Conservation (phyloP, 2,329 filamentous ascomycete species). For the Pestalotiopsis sp. region DNA sequence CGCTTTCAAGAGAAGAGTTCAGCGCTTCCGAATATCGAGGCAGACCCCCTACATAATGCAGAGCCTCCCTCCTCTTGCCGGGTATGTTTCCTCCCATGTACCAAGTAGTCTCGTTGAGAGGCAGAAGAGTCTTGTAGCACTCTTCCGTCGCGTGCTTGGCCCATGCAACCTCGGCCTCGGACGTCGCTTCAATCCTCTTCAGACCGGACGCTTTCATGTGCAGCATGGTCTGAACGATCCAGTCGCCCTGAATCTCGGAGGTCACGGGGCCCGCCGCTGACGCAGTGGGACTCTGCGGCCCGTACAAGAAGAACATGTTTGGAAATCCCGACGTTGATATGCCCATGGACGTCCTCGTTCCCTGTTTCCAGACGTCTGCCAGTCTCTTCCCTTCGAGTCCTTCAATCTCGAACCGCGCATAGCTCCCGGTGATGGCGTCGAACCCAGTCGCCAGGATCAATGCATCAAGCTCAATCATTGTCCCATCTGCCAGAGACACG, state of each 20-base stretch:
- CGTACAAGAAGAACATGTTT: neutral
- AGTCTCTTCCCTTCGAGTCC: neutral
- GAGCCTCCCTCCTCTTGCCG: neutral
- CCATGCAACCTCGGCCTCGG: neutral
- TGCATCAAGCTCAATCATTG: neutral
- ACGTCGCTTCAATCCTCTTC: neutral
- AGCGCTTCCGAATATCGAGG: neutral
- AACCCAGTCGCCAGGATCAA: neutral
- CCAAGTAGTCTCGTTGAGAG: neutral
- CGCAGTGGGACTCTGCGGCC: neutral
- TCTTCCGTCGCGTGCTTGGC: neutral
- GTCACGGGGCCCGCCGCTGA: neutral
- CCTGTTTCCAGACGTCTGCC: neutral
- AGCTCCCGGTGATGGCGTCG: neutral
- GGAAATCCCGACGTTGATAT: neutral
- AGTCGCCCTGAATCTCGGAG: neutral
- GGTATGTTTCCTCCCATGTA: neutral
- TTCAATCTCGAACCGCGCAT: neutral
- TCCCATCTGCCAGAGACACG: neutral
- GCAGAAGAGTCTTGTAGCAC: neutral
- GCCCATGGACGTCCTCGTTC: neutral
- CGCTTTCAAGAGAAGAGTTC: neutral
- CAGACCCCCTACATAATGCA: neutral
- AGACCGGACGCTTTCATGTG: neutral
- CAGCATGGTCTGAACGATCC: neutral